Evolutionary conservation across 106 monocot species (phyloP).

Genomic region (Hemerocallis citrina): DNA sequence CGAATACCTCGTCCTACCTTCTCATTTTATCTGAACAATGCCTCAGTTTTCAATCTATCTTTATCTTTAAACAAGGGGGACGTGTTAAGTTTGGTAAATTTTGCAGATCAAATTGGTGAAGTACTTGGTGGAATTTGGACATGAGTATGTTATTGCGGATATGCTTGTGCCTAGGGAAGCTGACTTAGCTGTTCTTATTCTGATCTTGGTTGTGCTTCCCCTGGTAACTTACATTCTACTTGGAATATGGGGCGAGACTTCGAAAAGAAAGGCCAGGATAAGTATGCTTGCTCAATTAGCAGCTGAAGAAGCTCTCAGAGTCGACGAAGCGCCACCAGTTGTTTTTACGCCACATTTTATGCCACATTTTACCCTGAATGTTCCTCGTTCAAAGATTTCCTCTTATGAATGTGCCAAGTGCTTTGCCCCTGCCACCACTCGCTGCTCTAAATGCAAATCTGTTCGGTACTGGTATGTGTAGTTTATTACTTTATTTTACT

Average conservation of each 20-base stretch:
- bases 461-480: conserved; percentile 82
- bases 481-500: not conserved
- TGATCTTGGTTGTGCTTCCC: conserved; percentile 86
- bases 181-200: conserved; percentile 70
- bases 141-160: conserved; percentile 73
- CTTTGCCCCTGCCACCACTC: conserved; percentile 73
- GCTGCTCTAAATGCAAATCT: conserved; percentile 96
- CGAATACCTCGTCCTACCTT: too few relatives aligned
- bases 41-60: too few relatives aligned
- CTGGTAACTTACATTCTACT: conserved; percentile 79
- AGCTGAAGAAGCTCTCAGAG: conserved; percentile 54
- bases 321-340: conserved; percentile 37
- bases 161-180: conserved; percentile 98
- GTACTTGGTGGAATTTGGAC: conserved; percentile 30
- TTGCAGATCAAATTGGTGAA: conserved; percentile 12
- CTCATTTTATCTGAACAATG: too few relatives aligned
- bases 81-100: not conserved
- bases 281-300: conserved; percentile 62
- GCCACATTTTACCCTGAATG: too few relatives aligned
- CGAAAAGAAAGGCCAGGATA: conserved; percentile 59
- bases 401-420: conserved; percentile 72
- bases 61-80: not conserved
- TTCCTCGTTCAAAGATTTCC: conserved; percentile 20
- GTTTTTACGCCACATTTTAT: conserved; percentile 40
- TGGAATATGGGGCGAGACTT: conserved; percentile 73